These are phyloP conservation scores for Euphorbia tirucalli DNA, from an alignment of 345 rosid genomes.

Conservation along the genomic window DNA sequence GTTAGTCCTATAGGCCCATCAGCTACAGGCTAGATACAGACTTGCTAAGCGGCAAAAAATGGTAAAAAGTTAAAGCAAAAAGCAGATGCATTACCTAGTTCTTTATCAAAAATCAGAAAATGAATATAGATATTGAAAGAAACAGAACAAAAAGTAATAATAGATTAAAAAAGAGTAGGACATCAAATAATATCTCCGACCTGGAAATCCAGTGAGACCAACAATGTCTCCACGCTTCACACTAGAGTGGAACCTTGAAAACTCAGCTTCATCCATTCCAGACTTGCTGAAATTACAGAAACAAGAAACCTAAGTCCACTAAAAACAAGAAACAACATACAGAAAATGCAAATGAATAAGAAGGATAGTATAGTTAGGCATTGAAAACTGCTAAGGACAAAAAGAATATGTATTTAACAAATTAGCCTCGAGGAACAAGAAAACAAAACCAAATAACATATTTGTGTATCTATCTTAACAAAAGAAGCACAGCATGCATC, in stretches of 20 bases:
- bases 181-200: constrained; percentile 33
- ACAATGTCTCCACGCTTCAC: constrained; percentile 95
- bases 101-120: neutral
- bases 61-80: neutral
- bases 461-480: neutral
- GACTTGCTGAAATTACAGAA: constrained; percentile 58
- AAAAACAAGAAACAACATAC: neutral
- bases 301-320: neutral
- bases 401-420: neutral
- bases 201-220: constrained; percentile 93
- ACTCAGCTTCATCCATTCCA: constrained; percentile 64
- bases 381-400: neutral
- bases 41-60: neutral
- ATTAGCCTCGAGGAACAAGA: neutral
- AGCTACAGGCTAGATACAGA: too few species aligned
- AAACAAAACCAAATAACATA: neutral
- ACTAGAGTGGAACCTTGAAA: constrained; percentile 57
- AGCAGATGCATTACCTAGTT: neutral
- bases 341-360: neutral
- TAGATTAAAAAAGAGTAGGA: neutral
- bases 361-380: neutral
- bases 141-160: neutral
- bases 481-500: neutral
- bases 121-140: neutral
- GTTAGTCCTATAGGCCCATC: neutral